Percentiles rank a stretch among this genome's conserved stretches.
These are phyloP conservation scores for Debaryomyces sp. DNA, from an alignment of 1,139 yeast species.

Conservation along the genomic window DNA sequence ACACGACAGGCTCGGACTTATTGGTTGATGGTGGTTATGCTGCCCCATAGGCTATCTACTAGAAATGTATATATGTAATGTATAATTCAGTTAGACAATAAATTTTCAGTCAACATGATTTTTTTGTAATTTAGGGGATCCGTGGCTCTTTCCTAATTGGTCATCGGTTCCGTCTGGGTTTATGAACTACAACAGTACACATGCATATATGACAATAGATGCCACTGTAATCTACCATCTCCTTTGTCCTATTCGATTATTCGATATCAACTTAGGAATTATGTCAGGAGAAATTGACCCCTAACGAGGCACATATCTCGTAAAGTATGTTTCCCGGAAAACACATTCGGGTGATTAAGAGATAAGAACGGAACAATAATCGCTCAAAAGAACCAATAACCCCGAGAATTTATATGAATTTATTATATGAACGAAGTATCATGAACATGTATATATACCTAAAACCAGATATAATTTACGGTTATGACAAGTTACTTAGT, in stretches of 20 bases:
- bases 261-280: too few relatives aligned
- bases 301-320: background rate
- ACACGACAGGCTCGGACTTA: conserved; percentile 81
- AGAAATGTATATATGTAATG: background rate
- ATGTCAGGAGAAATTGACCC: too few relatives aligned
- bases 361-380: background rate
- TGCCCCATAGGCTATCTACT: conserved; percentile 30
- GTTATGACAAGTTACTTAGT: background rate
- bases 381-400: background rate
- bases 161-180: too few relatives aligned
- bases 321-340: background rate
- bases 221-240: too few relatives aligned
- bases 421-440: background rate
- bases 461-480: background rate
- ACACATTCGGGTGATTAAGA: background rate
- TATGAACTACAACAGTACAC: too few relatives aligned
- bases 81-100: background rate
- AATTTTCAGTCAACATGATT: background rate
- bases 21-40: conserved; percentile 87
- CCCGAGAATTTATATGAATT: too few relatives aligned
- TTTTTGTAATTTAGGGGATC: background rate
- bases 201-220: too few relatives aligned
- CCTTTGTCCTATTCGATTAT: too few relatives aligned
- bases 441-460: background rate
- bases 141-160: background rate